Evolutionary conservation across 78 protist species (phyloP).

Genomic region (Isochrysis galbana): DNA sequence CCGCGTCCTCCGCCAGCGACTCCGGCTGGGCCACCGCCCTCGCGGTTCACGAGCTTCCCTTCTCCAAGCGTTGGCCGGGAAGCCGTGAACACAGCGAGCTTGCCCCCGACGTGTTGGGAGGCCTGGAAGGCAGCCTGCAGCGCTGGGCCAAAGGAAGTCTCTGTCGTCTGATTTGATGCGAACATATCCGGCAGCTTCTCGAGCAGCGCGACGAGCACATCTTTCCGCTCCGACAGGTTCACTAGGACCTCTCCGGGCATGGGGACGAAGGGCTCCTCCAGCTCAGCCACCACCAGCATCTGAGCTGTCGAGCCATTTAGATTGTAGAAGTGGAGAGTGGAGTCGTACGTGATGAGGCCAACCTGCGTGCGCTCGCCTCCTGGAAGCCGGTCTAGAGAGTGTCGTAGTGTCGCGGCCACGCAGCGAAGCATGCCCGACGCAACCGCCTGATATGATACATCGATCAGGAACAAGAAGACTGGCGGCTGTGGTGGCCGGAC

Average conservation of each 20-base stretch:
- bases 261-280: conserved; percentile 66
- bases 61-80: conserved; percentile 29
- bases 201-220: not conserved
- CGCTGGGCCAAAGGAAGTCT: conserved; percentile 27
- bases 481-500: conserved; percentile 68
- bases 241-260: conserved; percentile 50
- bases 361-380: conserved; percentile 50
- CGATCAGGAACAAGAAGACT: conserved; percentile 58
- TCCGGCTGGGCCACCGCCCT: not conserved
- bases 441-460: conserved; percentile 56
- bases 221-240: not conserved
- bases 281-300: conserved; percentile 57
- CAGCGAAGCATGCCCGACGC: conserved; percentile 21
- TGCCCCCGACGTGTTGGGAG: conserved; percentile 25
- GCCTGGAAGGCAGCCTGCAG: conserved; percentile 29
- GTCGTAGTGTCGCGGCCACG: conserved; percentile 22
- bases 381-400: conserved; percentile 32
- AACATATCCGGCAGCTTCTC: conserved; percentile 31
- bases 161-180: not conserved
- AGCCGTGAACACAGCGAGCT: not conserved
- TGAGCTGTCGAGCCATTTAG: conserved; percentile 26
- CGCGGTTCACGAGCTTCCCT: not conserved
- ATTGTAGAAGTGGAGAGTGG: conserved; percentile 60
- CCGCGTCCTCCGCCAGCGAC: too few species aligned
- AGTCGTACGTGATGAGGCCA: conserved; percentile 46